Evolutionary conservation across 2,329 filamentous ascomycete genomes (phyloP).

Genomic region (Dactylella cylindrospora): DNA sequence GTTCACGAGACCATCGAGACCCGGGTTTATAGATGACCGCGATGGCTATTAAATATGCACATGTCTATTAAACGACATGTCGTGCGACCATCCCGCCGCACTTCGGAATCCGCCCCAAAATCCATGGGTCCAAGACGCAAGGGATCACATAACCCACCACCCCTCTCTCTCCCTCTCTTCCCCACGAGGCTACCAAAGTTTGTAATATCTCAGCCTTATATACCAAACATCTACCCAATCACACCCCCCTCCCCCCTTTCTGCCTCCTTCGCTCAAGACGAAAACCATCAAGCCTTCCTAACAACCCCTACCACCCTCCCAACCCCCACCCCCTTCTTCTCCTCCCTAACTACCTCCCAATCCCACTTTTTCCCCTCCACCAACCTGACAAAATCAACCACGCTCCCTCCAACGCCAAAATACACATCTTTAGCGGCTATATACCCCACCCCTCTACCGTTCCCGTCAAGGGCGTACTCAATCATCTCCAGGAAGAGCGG

Average conservation of each 20-base stretch:
- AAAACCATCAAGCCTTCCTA: conserved; percentile 14
- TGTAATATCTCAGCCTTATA: conserved; percentile 3
- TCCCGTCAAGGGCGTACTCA: conserved; percentile 60
- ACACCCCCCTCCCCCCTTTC: not conserved
- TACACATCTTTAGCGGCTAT: conserved; percentile 78
- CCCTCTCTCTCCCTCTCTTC: no score
- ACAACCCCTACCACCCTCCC: conserved; percentile 46
- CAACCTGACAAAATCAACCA: conserved; percentile 68
- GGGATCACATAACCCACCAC: no score
- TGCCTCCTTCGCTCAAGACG: conserved; percentile 3
- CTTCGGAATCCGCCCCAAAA: no score
- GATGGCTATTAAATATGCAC: no score
- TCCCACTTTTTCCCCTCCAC: conserved; percentile 27
- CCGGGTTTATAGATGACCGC: no score
- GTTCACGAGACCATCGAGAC: no score
- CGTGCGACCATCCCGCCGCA: no score
- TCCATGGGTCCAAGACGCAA: no score
- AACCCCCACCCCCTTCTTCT: conserved; percentile 43
- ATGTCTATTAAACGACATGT: no score
- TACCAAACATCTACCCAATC: conserved; percentile 5
- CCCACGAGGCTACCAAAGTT: no score
- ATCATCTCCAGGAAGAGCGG: conserved; percentile 69
- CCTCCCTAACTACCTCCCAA: conserved; percentile 28
- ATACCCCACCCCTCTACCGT: conserved; percentile 63
- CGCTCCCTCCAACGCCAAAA: conserved; percentile 79